phyloP scores from a whole-genome alignment of 208 protist species.

The Crithidia expoeki region DNA sequence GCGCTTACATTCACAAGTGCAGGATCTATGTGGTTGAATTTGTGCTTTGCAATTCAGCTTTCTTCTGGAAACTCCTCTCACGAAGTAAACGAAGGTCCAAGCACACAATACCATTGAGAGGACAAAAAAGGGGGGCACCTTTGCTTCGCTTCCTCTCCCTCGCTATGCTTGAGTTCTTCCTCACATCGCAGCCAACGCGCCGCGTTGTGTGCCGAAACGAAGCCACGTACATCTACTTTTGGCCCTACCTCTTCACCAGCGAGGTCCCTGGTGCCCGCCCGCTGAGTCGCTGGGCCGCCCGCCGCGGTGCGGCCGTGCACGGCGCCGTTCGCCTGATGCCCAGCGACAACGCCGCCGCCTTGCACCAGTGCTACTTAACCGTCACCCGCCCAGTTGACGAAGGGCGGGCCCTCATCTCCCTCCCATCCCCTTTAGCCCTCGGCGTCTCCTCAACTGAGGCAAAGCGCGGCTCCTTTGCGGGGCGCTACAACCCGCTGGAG shows the following conservation, averaged over 20 bases:
- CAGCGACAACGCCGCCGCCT: conserved; percentile 2
- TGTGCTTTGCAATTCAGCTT: too few relatives aligned
- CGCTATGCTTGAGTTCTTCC: conserved; percentile 52
- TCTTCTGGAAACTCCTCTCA: too few relatives aligned
- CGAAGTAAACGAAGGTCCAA: too few relatives aligned
- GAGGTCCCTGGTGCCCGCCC: conserved; percentile 61
- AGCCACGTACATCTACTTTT: conserved; percentile 64
- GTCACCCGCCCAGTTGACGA: conserved; percentile 48
- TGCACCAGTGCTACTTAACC: conserved; percentile 38
- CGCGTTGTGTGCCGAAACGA: conserved; percentile 70
- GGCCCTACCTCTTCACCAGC: conserved; percentile 71
- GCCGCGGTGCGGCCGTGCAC: conserved; percentile 65
- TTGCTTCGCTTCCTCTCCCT: neutral
- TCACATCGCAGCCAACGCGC: conserved; percentile 38
- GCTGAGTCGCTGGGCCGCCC: conserved; percentile 71
- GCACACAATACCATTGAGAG: too few relatives aligned
- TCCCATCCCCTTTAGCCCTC: conserved; percentile 59
- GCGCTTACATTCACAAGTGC: too few relatives aligned
- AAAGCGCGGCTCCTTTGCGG: conserved; percentile 26
- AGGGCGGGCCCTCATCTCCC: conserved; percentile 56
- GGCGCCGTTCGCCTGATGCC: conserved; percentile 59
- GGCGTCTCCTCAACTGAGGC: conserved; percentile 16
- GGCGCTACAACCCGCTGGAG: conserved; percentile 45
- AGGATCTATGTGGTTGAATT: too few relatives aligned
- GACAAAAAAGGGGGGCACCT: neutral